Percentiles rank a stretch among this genome's conserved stretches.
Evolutionary conservation across 2,329 filamentous ascomycete genomes (phyloP).

Genomic region (Aspergillaceae sp.): DNA sequence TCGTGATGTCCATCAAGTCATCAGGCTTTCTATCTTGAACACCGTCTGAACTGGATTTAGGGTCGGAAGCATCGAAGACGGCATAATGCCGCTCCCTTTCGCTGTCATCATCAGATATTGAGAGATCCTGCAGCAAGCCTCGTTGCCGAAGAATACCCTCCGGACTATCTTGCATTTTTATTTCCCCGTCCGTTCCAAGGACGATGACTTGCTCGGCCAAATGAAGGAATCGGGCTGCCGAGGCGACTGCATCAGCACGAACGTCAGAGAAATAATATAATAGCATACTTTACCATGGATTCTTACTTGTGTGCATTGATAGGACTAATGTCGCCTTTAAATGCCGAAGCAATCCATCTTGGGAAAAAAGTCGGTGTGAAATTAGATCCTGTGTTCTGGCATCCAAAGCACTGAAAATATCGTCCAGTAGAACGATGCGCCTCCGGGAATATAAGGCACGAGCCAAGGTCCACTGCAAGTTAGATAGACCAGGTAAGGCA

Average conservation of each 20-base stretch:
- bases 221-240: too few species aligned
- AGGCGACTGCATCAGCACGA: too few species aligned
- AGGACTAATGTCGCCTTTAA: slow-evolving; percentile 4
- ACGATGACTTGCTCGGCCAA: background rate
- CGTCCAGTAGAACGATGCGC: slow-evolving; percentile 10
- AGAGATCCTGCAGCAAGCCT: too few species aligned
- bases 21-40: slow-evolving; percentile 1
- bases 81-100: too few species aligned
- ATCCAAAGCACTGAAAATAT: slow-evolving; percentile 26
- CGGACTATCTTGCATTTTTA: background rate
- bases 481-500: too few species aligned
- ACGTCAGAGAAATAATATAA: too few species aligned
- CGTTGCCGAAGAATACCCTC: too few species aligned
- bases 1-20: too few species aligned
- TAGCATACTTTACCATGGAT: too few species aligned
- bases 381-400: slow-evolving; percentile 1
- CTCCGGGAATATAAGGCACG: slow-evolving; percentile 11
- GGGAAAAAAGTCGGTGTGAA: slow-evolving; percentile 3
- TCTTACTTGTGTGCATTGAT: too few species aligned
- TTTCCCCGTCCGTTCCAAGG: slow-evolving; percentile 1
- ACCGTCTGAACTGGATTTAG: background rate
- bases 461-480: slow-evolving; percentile 4
- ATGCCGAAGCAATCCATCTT: slow-evolving; percentile 4
- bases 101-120: too few species aligned
- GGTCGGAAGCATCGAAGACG: too few species aligned